These are phyloP conservation scores for Russula brevipes DNA, from an alignment of 768 basidiomycete species.

Conservation along the genomic window DNA sequence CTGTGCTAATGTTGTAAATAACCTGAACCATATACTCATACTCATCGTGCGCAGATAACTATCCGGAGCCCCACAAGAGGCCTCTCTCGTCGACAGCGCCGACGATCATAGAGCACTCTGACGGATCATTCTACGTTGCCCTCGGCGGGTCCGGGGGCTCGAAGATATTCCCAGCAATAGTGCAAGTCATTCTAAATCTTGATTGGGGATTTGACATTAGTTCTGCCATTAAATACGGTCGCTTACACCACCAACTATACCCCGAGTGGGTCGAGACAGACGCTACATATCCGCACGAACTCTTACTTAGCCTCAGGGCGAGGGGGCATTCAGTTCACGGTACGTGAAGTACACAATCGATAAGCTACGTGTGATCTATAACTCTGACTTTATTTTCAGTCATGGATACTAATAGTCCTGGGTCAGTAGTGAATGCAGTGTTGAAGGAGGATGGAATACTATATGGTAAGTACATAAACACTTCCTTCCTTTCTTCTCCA, in stretches of 20 bases:
- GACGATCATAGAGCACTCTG: slow-evolving; percentile 68
- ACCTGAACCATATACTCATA: not conserved
- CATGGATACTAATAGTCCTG: slow-evolving; percentile 61
- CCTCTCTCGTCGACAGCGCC: slow-evolving; percentile 84
- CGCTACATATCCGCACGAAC: slow-evolving; percentile 47
- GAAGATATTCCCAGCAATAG: slow-evolving; percentile 72
- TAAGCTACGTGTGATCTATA: not conserved
- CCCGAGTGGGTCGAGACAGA: slow-evolving; percentile 62
- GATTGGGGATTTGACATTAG: slow-evolving; percentile 80
- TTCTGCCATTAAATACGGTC: slow-evolving; percentile 74
- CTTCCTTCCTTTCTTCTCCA: not conserved
- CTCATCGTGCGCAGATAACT: slow-evolving; percentile 57
- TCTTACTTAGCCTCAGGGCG: slow-evolving; percentile 51
- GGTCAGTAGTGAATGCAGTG: slow-evolving; percentile 72
- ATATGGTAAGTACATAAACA: slow-evolving; percentile 48
- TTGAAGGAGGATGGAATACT: slow-evolving; percentile 48
- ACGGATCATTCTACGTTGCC: slow-evolving; percentile 68
- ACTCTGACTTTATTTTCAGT: slow-evolving; percentile 35
- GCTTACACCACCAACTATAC: slow-evolving; percentile 84
- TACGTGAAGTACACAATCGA: slow-evolving; percentile 42
- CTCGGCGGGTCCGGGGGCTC: slow-evolving; percentile 87
- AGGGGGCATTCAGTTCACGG: slow-evolving; percentile 72
- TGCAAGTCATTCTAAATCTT: slow-evolving; percentile 74
- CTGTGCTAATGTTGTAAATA: not conserved
- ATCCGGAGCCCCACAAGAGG: slow-evolving; percentile 81